Evolutionary conservation across 2,329 filamentous ascomycete species (phyloP), one percentile per base, ranked within the genome.

Genomic region (Cadophora sp.): DNA sequence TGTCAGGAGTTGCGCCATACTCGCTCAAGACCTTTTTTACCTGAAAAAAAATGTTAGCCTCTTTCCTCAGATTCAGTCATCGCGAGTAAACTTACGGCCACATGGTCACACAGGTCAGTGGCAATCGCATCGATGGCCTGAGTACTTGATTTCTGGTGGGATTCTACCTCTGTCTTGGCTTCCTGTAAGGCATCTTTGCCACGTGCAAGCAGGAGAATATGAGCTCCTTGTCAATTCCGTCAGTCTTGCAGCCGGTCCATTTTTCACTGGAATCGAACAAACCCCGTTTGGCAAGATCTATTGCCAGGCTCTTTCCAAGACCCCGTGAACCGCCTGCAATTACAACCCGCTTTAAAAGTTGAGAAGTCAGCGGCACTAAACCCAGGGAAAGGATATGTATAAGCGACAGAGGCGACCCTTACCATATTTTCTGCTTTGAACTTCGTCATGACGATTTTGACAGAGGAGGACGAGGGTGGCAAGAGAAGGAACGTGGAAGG

Each of bases 171-270:
- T 60, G 16, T 43, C 53, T 60, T 59, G 27, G 65, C 59, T 13
- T 22, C 27, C 55, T 67, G 60, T 22, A 67, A 39, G 2, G 30
- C 55, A 30, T 48, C 30, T 56, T 64, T 53, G 3, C 60, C 53
- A 1, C 65, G 51, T 7, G 60, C 65, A 45, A 67, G 59, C 11
- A 67, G 47, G 8, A 67, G 53, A 55, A 67, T 64, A 64, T 67
- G 60, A 16, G 60, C 60, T 22, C 65, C 65, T 48, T 8, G 3
- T 43, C 2, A 9, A 9, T 22, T 22, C 27, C 27, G 27, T 65
- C 47, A 65, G 63, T 27, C 27, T 24, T 24, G 45, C 41, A 48
- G 59, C 59, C 22, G 56, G 20, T 39, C 36, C 20, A 59, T 16
- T 65, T 53, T 4, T n/a, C 45, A 7, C 27, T 2, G 45, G 50